Evolutionary conservation across 305 asterid species (phyloP), one percentile per base, ranked within the genome.

Genomic region (Fraxinus ornus): DNA sequence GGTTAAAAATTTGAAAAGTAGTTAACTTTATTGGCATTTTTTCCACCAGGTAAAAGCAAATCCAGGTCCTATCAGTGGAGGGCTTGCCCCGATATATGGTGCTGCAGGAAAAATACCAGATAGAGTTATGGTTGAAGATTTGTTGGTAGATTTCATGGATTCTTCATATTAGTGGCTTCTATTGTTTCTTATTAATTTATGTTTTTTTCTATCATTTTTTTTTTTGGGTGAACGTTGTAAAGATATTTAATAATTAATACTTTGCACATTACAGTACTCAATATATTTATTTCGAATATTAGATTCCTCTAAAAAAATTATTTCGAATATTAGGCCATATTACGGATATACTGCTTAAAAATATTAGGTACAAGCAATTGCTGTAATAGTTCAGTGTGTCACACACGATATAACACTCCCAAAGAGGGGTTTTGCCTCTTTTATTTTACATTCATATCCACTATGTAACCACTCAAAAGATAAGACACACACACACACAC

Each of bases 101-200:
- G 99, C 99, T 33, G 99, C 99, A 5, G 99, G 98, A 39, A 94
- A 86, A 90, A 93, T 96, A 92, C 98, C 99, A 2, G 99, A 96
- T 87, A 91, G 99, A 91, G 98, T 81, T 75, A 89, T 89, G 97
- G 96, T 96, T 83, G 84, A 91, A 86, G 98, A 96, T 86, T 89
- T 96, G 90, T 81, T 96, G 92, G 90, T 96, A 24, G 99, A 96
- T 86, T 96, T 88, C 91, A 94, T 94, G 98, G 98, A 94, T 84
- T 84, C 81, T 84, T 79, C 98, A 19, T 94, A 94, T 92, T 94
- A 93, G 85, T 79, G 76, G 79, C 21, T 37, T 30, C 75, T 41
- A 41, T 74, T 71, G 35, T 32, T 81, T 35, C 73, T 78, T 57
- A 37, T 37, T 17, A 24, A 0, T 57, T 57, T 9, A 73, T 77